Percentiles rank a stretch among this genome's conserved stretches.
Conservation (phyloP, 2,329 filamentous ascomycete genomes). For the Fusarium miscanthi region DNA sequence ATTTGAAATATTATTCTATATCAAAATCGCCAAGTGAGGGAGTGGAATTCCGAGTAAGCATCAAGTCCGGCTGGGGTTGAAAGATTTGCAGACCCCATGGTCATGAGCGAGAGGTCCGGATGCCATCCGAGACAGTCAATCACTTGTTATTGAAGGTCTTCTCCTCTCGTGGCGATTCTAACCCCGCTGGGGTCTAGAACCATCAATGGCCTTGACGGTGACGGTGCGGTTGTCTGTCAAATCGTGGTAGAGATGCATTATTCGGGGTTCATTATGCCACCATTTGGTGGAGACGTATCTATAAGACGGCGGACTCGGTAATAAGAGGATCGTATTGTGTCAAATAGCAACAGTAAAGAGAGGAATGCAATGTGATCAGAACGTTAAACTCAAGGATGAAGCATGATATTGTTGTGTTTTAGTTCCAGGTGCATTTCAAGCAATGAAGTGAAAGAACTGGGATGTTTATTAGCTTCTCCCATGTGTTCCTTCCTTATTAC, state of each 20-base stretch:
- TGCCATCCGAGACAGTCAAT: constrained; percentile 31
- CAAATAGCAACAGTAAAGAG: neutral
- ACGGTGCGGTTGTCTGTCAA: constrained; percentile 1
- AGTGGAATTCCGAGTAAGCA: neutral
- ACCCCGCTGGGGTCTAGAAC: constrained; percentile 21
- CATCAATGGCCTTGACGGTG: neutral
- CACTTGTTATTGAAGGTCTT: neutral
- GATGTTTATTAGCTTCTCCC: neutral
- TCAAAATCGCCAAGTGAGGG: neutral
- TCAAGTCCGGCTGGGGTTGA: neutral
- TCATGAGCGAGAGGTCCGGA: constrained; percentile 29
- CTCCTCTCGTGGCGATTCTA: constrained; percentile 21
- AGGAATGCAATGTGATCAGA: neutral
- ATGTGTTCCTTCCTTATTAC: constrained; percentile 4
- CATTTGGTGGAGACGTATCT: neutral
- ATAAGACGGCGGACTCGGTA: neutral
- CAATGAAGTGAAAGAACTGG: neutral
- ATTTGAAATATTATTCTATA: neutral
- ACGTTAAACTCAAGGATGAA: constrained; percentile 2
- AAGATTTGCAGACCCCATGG: constrained; percentile 25
- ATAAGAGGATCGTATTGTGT: constrained; percentile 6
- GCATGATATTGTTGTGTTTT: constrained; percentile 6
- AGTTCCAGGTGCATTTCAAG: constrained; percentile 3
- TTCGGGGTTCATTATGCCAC: constrained; percentile 17
- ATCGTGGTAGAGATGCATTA: constrained; percentile 14